A percentile compares a stretch with the other conserved stretches of the same genome.
phyloP scores from a whole-genome alignment of 352 stramenopile species.

The Pythium dissotocum region DNA sequence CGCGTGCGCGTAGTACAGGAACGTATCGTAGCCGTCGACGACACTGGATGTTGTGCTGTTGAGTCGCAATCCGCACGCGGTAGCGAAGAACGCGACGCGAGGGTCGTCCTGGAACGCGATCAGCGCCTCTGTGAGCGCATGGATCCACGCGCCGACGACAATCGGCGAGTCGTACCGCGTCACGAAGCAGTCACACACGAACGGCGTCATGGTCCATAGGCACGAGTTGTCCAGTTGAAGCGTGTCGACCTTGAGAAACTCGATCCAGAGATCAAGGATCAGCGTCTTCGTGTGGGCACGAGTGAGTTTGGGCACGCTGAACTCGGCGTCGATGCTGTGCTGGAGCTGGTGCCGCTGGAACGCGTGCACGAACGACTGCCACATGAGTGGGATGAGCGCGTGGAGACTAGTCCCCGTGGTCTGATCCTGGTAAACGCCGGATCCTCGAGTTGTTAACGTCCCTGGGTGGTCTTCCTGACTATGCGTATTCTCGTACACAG shows the following conservation, averaged over 20 bases:
- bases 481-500: not conserved
- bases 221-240: conserved; percentile 55
- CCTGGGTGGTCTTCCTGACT: not conserved
- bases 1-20: conserved; percentile 70
- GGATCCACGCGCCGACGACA: conserved; percentile 55
- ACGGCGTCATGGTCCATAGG: conserved; percentile 56
- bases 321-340: conserved; percentile 7
- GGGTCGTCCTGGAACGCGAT: conserved; percentile 43
- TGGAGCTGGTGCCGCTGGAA: conserved; percentile 29
- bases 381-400: conserved; percentile 29
- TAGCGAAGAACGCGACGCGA: conserved; percentile 65
- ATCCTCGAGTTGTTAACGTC: not conserved
- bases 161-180: conserved; percentile 47
- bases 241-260: conserved; percentile 72
- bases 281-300: conserved; percentile 44
- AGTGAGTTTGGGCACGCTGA: conserved; percentile 21
- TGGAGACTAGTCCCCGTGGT: not conserved
- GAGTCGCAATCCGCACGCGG: conserved; percentile 36
- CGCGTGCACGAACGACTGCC: conserved; percentile 16
- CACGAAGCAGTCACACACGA: conserved; percentile 74
- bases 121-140: conserved; percentile 51
- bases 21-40: conserved; percentile 49
- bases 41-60: not conserved
- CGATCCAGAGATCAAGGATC: conserved; percentile 70
- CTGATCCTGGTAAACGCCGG: not conserved